Conservation (phyloP, 2,329 filamentous ascomycete species). For the Pseudofabraea citricarpa region DNA sequence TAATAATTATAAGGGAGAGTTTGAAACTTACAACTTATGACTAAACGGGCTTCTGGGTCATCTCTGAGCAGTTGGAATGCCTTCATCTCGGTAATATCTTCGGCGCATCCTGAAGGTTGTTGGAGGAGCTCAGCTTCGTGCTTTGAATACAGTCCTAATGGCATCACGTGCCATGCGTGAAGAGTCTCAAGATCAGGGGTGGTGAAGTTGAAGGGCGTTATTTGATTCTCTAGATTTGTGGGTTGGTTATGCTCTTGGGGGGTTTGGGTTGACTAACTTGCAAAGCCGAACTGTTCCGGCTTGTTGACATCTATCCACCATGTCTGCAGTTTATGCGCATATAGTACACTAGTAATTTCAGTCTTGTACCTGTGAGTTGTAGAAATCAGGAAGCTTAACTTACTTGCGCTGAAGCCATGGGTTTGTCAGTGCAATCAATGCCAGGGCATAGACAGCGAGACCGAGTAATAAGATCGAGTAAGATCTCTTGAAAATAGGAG, state of each 20-base stretch:
- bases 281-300: constrained; percentile 82
- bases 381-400: too few species aligned
- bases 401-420: constrained; percentile 78
- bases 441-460: constrained; percentile 60
- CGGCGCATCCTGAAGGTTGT: constrained; percentile 34
- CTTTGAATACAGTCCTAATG: constrained; percentile 68
- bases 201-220: constrained; percentile 74
- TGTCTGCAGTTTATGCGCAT: constrained; percentile 75
- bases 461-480: constrained; percentile 50
- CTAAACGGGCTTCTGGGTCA: constrained; percentile 57
- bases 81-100: constrained; percentile 50
- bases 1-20: not conserved
- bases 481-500: constrained; percentile 40
- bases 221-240: constrained; percentile 64
- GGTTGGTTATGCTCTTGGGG: not conserved
- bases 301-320: constrained; percentile 69
- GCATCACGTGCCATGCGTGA: constrained; percentile 89
- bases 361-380: too few species aligned
- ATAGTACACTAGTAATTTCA: constrained; percentile 71
- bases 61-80: constrained; percentile 58
- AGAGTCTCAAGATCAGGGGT: constrained; percentile 73
- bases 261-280: constrained; percentile 48
- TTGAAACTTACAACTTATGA: constrained; percentile 54
- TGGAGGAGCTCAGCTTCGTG: constrained; percentile 60
- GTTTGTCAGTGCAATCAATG: constrained; percentile 61